Conservation (phyloP, 495 filamentous ascomycete genomes). For the Xylaria longipes region DNA sequence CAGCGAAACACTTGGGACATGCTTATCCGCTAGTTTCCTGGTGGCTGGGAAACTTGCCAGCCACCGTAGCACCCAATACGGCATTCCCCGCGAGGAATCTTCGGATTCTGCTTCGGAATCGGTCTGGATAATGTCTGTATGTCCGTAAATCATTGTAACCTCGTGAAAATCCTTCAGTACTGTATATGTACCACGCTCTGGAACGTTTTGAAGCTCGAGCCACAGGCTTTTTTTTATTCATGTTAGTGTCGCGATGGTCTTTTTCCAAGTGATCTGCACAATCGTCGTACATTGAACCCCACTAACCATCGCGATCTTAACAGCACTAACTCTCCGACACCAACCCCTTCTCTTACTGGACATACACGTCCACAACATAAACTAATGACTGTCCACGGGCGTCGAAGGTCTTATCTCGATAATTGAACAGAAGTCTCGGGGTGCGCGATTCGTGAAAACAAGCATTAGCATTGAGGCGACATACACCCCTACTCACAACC, state of each 20-base stretch:
- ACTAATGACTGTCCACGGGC: not conserved
- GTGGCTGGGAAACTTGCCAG: constrained; percentile 28
- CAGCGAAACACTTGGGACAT: constrained; percentile 16
- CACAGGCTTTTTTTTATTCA: not conserved
- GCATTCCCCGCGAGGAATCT: not conserved
- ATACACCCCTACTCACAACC: not conserved
- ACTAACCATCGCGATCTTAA: constrained; percentile 15
- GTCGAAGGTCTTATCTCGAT: not conserved
- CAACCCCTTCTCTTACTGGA: constrained; percentile 1
- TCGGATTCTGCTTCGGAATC: constrained; percentile 2
- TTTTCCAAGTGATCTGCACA: not conserved
- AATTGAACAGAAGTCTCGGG: not conserved
- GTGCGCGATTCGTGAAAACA: not conserved
- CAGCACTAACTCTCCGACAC: not conserved
- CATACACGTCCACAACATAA: constrained; percentile 10
- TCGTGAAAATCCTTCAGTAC: not conserved
- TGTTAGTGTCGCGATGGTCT: constrained; percentile 20
- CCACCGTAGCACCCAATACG: constrained; percentile 16
- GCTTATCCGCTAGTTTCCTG: constrained; percentile 10
- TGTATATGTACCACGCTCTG: not conserved
- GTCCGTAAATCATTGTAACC: constrained; percentile 1
- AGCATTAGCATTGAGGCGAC: not conserved
- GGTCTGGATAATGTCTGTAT: not conserved
- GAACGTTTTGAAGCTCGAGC: not conserved
- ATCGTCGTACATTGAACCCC: constrained; percentile 7